Conservation (phyloP, 1,284 basidiomycete genomes). For the Leucoagaricus sp. region DNA sequence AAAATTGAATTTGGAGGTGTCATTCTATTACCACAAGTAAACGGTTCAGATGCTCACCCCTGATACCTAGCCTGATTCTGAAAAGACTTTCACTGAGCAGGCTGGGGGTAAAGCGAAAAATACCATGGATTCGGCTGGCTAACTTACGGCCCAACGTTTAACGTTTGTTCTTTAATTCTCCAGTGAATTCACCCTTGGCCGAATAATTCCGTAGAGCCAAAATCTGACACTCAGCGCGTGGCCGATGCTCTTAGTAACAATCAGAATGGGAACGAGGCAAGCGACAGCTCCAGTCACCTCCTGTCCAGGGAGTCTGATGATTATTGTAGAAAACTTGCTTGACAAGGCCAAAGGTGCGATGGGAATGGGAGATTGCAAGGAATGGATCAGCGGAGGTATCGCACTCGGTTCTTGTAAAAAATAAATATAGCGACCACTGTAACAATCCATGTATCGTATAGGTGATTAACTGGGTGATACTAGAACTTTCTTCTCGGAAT, state of each 20-base stretch:
- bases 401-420: too few relatives aligned
- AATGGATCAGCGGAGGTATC: too few relatives aligned
- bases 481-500: not conserved
- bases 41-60: not conserved
- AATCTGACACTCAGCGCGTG: slow-evolving; percentile 42
- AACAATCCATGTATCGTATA: not conserved
- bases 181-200: not conserved
- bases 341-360: slow-evolving; percentile 54
- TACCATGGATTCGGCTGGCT: slow-evolving; percentile 39
- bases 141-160: slow-evolving; percentile 44
- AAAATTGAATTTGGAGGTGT: slow-evolving; percentile 50
- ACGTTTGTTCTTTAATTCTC: slow-evolving; percentile 8
- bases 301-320: slow-evolving; percentile 3
- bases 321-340: slow-evolving; percentile 38
- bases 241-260: slow-evolving; percentile 48
- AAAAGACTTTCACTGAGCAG: slow-evolving; percentile 57
- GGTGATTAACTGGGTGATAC: not conserved
- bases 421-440: too few relatives aligned
- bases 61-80: slow-evolving; percentile 44
- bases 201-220: slow-evolving; percentile 38
- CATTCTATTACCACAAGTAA: not conserved
- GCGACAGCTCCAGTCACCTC: slow-evolving; percentile 11
- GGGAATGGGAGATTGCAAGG: slow-evolving; percentile 39
- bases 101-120: slow-evolving; percentile 55
- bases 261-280: slow-evolving; percentile 39